A percentile compares a stretch with the other conserved stretches of the same genome.
Conservation (phyloP, 2,329 filamentous ascomycete species). For the Fusarium illudens region DNA sequence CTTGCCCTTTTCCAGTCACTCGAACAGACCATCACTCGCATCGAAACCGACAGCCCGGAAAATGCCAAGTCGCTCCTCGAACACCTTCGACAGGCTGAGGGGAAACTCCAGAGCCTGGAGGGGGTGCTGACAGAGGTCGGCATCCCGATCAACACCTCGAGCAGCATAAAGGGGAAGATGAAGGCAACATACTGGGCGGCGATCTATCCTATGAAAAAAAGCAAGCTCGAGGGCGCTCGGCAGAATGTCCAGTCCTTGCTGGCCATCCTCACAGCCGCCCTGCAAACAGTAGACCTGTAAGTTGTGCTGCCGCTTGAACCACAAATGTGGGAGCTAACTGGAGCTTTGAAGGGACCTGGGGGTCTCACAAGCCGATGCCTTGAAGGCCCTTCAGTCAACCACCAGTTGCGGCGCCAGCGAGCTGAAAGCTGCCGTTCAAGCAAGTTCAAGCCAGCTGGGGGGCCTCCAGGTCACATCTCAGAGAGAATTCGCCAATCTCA, state of each 20-base stretch:
- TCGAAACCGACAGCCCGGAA: not conserved
- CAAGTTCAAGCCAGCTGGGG: not conserved
- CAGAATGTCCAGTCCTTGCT: not conserved
- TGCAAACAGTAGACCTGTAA: not conserved
- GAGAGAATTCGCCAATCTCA: not conserved
- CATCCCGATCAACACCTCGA: not conserved
- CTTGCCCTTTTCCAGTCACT: conserved; percentile 4
- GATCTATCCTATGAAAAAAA: not conserved
- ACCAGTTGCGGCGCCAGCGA: not conserved
- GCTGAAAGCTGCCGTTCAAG: not conserved
- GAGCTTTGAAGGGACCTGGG: not conserved
- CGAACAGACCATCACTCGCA: not conserved
- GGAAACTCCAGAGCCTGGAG: not conserved
- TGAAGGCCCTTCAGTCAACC: not conserved
- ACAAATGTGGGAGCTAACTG: not conserved
- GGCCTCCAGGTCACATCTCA: not conserved
- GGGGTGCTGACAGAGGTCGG: not conserved
- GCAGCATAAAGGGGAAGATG: not conserved
- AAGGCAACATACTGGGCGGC: not conserved
- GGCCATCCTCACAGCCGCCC: not conserved
- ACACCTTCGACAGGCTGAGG: not conserved
- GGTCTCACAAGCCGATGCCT: not conserved
- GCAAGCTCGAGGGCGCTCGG: not conserved
- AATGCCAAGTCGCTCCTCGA: not conserved
- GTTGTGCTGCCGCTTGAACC: not conserved